Conservation (phyloP, 176 grass and related monocot genomes). For the Echinochloa phyllopogon region DNA sequence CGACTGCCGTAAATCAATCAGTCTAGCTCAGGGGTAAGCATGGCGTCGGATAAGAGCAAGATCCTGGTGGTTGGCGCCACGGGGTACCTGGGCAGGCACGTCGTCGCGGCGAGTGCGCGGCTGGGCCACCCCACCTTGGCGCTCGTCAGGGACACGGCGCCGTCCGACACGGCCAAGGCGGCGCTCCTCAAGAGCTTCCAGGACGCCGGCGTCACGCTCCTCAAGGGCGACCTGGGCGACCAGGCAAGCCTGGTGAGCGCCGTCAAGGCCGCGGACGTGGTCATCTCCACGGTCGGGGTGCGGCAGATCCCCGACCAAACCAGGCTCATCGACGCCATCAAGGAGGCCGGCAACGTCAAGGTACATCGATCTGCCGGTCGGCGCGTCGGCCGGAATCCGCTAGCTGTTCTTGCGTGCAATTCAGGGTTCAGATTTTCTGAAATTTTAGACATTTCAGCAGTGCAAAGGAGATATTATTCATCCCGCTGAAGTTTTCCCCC, state of each 20-base stretch:
- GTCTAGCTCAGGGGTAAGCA: background rate
- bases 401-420: background rate
- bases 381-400: background rate
- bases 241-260: conserved; percentile 57
- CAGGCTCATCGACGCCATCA: conserved; percentile 61
- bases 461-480: no score
- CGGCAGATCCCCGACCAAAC: conserved; percentile 58
- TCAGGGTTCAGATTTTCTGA: background rate
- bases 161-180: conserved; percentile 59
- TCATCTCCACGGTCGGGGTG: conserved; percentile 58
- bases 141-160: conserved; percentile 53
- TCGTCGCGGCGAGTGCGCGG: conserved; percentile 57
- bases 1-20: background rate
- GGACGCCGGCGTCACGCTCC: conserved; percentile 58
- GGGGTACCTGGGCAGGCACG: conserved; percentile 57
- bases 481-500: no score
- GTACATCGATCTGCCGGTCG: background rate
- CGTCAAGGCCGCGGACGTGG: conserved; percentile 55
- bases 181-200: conserved; percentile 52
- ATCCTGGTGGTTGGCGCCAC: conserved; percentile 69
- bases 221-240: conserved; percentile 62
- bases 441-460: background rate
- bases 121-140: conserved; percentile 56
- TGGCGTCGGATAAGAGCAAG: conserved; percentile 53
- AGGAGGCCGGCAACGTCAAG: conserved; percentile 67